Conservation (phyloP, 805 yeast species). For the Cyberlindnera meyerae region DNA sequence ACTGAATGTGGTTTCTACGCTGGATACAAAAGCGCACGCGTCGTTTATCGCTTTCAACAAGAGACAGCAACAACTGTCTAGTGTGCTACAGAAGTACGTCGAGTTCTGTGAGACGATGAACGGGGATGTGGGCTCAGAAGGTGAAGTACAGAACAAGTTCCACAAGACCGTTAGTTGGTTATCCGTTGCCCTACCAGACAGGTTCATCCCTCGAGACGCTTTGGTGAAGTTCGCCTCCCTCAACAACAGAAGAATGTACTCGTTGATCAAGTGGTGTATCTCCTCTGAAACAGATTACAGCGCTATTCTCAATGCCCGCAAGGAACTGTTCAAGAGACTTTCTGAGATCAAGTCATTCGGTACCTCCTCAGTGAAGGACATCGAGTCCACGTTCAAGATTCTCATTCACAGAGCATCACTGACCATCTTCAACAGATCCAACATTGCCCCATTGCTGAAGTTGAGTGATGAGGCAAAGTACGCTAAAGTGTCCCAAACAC, state of each 20-base stretch:
- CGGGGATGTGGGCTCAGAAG: conserved; percentile 27
- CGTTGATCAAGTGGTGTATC: conserved; percentile 50
- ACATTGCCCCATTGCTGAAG: conserved; percentile 49
- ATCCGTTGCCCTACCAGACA: conserved; percentile 49
- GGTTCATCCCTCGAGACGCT: conserved; percentile 42
- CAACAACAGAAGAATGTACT: conserved; percentile 55
- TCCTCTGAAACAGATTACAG: conserved; percentile 55
- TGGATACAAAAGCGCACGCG: conserved; percentile 54
- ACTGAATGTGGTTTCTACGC: conserved; percentile 39
- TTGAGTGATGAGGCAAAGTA: conserved; percentile 30
- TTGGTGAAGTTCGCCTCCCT: conserved; percentile 48
- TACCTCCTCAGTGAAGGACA: conserved; percentile 38
- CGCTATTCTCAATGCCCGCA: conserved; percentile 55
- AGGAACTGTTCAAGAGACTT: conserved; percentile 55
- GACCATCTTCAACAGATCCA: conserved; percentile 60
- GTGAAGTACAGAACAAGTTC: conserved; percentile 31
- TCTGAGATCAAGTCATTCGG: conserved; percentile 43
- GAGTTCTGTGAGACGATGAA: conserved; percentile 43
- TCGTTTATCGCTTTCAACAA: conserved; percentile 66
- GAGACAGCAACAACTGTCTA: conserved; percentile 59
- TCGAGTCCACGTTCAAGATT: conserved; percentile 50
- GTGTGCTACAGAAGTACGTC: conserved; percentile 45
- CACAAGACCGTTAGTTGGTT: conserved; percentile 62
- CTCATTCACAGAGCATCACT: conserved; percentile 58
- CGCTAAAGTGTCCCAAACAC: conserved; percentile 40